phyloP scores from a whole-genome alignment of 2,329 filamentous ascomycete species.

The Juglanconis sp. region DNA sequence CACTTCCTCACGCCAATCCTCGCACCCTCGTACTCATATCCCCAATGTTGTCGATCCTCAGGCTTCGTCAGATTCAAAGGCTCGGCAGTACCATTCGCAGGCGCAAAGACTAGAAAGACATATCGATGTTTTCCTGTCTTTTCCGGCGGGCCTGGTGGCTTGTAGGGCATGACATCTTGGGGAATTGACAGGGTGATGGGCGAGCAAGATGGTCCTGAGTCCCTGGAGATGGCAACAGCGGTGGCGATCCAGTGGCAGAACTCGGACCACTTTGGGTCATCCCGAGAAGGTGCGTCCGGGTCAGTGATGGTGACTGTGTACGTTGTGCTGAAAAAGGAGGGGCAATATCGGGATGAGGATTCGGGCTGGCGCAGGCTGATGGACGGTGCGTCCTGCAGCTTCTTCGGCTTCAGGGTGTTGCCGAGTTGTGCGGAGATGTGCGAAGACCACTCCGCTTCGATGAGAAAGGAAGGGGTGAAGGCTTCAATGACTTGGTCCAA shows the following conservation, averaged over 20 bases:
- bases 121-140: constrained; percentile 43
- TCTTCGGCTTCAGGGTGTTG: constrained; percentile 41
- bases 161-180: constrained; percentile 37
- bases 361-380: constrained; percentile 27
- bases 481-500: constrained; percentile 50
- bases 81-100: constrained; percentile 37
- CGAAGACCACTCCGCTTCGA: constrained; percentile 45
- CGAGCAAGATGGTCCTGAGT: constrained; percentile 12
- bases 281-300: constrained; percentile 40
- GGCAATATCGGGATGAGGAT: constrained; percentile 7
- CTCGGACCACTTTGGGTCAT: constrained; percentile 42
- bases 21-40: constrained; percentile 31
- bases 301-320: constrained; percentile 37
- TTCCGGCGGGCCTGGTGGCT: constrained; percentile 37
- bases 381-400: constrained; percentile 32
- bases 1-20: constrained; percentile 38
- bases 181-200: constrained; percentile 17
- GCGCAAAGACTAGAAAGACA: constrained; percentile 38
- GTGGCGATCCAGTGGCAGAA: constrained; percentile 45
- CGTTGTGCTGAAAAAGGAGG: constrained; percentile 18
- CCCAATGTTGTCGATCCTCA: constrained; percentile 37
- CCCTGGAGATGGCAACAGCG: constrained; percentile 24
- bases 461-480: constrained; percentile 51
- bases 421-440: constrained; percentile 46
- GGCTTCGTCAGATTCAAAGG: constrained; percentile 33